Evolutionary conservation across 768 basidiomycete genomes (phyloP).

Genomic region (Astraeus odoratus): DNA sequence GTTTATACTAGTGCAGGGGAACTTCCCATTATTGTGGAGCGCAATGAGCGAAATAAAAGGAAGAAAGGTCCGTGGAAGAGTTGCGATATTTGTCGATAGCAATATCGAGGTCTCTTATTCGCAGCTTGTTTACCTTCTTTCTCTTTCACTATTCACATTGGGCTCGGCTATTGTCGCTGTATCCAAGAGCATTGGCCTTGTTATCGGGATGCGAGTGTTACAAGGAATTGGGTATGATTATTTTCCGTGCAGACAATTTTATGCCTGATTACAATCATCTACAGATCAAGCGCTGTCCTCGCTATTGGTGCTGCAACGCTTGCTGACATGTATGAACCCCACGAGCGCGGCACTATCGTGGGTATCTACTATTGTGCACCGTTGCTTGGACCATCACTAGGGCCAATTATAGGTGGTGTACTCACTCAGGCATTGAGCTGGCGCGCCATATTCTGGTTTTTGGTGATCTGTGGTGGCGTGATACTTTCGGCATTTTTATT

Average conservation of each 20-base stretch:
- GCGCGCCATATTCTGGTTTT: slow-evolving; percentile 85
- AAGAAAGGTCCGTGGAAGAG: slow-evolving; percentile 49
- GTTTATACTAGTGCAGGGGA: slow-evolving; percentile 68
- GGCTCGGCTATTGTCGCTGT: slow-evolving; percentile 55
- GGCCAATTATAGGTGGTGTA: slow-evolving; percentile 64
- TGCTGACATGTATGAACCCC: slow-evolving; percentile 73
- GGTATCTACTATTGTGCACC: slow-evolving; percentile 82
- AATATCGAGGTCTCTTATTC: background rate
- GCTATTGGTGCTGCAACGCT: slow-evolving; percentile 72
- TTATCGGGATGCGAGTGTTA: slow-evolving; percentile 63
- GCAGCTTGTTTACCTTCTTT: slow-evolving; percentile 50
- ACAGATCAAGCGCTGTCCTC: slow-evolving; percentile 58
- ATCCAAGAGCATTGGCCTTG: slow-evolving; percentile 45
- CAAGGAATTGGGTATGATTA: slow-evolving; percentile 57
- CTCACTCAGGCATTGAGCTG: slow-evolving; percentile 65
- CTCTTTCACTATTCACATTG: slow-evolving; percentile 44
- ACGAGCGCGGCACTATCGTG: slow-evolving; percentile 71
- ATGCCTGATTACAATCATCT: background rate
- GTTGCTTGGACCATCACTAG: slow-evolving; percentile 63
- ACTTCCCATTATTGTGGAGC: slow-evolving; percentile 32
- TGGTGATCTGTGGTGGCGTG: slow-evolving; percentile 54
- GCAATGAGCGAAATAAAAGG: slow-evolving; percentile 51
- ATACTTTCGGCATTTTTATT: slow-evolving; percentile 53
- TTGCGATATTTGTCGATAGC: background rate
- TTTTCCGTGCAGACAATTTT: background rate